Conservation (phyloP, 208 protist genomes). For the Acanthamoeba healyi region DNA sequence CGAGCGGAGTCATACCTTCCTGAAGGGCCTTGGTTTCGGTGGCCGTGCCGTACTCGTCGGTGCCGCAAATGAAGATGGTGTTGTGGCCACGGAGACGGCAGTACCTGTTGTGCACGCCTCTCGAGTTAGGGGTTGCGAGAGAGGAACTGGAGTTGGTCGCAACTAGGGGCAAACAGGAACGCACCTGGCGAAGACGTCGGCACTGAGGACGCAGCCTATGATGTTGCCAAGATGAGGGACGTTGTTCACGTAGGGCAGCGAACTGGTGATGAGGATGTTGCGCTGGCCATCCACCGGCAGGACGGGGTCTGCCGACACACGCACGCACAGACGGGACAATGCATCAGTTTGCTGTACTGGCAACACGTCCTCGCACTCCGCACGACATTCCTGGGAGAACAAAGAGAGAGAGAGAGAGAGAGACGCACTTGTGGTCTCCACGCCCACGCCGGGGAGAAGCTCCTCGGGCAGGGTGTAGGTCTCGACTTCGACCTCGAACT, state of each 20-base stretch:
- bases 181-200: constrained; percentile 91
- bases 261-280: constrained; percentile 92
- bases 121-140: too few species aligned
- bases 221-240: constrained; percentile 94
- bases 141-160: neutral
- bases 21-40: constrained; percentile 91
- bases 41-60: constrained; percentile 94
- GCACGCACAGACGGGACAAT: neutral
- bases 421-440: constrained; percentile 31
- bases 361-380: too few species aligned
- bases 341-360: neutral
- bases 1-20: constrained; percentile 87
- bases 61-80: constrained; percentile 92
- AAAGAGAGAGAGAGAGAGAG: neutral
- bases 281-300: constrained; percentile 82
- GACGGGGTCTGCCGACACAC: constrained; percentile 17
- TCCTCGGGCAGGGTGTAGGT: constrained; percentile 41
- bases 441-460: constrained; percentile 38
- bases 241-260: constrained; percentile 94
- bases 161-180: neutral
- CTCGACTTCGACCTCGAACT: constrained; percentile 35
- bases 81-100: constrained; percentile 90
- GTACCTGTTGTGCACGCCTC: constrained; percentile 29
- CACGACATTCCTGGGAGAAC: too few species aligned
- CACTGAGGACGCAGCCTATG: constrained; percentile 92